phyloP scores from a whole-genome alignment of 2,329 filamentous ascomycete species.

The Ceratocystis papillata region DNA sequence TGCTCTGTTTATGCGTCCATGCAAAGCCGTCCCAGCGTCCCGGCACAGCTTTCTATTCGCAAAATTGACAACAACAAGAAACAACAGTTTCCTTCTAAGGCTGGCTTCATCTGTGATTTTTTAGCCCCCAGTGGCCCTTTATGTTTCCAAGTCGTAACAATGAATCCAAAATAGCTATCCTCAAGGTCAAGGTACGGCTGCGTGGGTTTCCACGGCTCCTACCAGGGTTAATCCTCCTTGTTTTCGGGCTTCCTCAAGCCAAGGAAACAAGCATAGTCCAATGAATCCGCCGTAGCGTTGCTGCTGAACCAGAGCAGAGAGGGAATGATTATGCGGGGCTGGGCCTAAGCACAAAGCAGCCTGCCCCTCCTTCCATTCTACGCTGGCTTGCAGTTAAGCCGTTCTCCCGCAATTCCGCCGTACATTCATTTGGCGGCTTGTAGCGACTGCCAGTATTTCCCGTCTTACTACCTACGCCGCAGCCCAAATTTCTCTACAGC shows the following conservation, averaged over 20 bases:
- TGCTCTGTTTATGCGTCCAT: background rate
- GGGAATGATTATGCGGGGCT: slow-evolving; percentile 12
- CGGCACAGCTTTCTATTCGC: background rate
- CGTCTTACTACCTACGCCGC: background rate
- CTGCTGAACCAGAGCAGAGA: background rate
- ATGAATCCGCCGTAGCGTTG: background rate
- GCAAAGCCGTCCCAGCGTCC: background rate
- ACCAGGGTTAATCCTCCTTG: background rate
- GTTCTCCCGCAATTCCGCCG: background rate
- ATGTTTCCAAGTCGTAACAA: background rate
- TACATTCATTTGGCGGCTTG: background rate
- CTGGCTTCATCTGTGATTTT: background rate
- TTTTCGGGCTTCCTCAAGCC: background rate
- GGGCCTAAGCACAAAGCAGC: background rate
- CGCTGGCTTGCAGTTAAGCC: background rate
- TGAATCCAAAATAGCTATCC: background rate
- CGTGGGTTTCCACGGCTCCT: background rate
- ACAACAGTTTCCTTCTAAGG: background rate
- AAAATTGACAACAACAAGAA: background rate
- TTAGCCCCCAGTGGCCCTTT: background rate
- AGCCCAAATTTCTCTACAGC: background rate
- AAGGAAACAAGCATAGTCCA: background rate
- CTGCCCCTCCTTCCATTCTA: slow-evolving; percentile 1
- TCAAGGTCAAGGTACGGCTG: too few species aligned
- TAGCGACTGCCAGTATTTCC: background rate